These are phyloP conservation scores for Ephemerocybe angulata DNA, from an alignment of 768 basidiomycete species.

Conservation along the genomic window DNA sequence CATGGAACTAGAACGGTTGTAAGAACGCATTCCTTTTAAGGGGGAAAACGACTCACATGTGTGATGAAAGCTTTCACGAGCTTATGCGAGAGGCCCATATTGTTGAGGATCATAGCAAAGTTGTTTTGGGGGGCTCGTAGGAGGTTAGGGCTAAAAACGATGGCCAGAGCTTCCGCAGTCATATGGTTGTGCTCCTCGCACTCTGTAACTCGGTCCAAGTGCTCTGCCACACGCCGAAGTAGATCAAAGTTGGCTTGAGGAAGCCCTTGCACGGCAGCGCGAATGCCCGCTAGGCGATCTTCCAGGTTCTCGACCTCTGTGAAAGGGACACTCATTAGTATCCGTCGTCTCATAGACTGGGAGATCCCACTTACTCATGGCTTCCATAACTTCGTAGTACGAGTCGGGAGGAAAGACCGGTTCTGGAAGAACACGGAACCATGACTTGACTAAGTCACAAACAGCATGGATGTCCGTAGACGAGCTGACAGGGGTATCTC, in stretches of 20 bases:
- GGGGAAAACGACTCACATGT: conserved; percentile 49
- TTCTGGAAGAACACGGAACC: conserved; percentile 81
- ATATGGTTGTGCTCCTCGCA: conserved; percentile 88
- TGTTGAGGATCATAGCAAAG: conserved; percentile 71
- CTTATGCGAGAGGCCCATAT: conserved; percentile 75
- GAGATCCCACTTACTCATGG: conserved; percentile 64
- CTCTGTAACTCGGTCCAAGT: conserved; percentile 89
- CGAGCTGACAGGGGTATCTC: conserved; percentile 56
- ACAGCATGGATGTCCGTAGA: conserved; percentile 77
- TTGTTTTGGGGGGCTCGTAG: conserved; percentile 76
- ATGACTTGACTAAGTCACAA: conserved; percentile 79
- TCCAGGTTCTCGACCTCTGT: conserved; percentile 72
- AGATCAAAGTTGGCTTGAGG: conserved; percentile 75
- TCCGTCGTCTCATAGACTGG: too few relatives aligned
- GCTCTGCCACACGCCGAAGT: conserved; percentile 75
- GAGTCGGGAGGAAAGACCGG: conserved; percentile 69
- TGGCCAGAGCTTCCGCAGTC: conserved; percentile 81
- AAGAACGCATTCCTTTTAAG: conserved; percentile 5
- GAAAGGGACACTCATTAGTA: too few relatives aligned
- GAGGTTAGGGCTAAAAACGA: conserved; percentile 82
- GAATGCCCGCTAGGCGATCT: conserved; percentile 58
- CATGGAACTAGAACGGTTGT: conserved; percentile 43
- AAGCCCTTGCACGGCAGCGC: conserved; percentile 62
- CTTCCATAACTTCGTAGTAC: conserved; percentile 67
- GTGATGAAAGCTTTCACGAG: conserved; percentile 74